Evolutionary conservation across 164 flowering plant species (phyloP).

Genomic region (Aristolochia contorta): DNA sequence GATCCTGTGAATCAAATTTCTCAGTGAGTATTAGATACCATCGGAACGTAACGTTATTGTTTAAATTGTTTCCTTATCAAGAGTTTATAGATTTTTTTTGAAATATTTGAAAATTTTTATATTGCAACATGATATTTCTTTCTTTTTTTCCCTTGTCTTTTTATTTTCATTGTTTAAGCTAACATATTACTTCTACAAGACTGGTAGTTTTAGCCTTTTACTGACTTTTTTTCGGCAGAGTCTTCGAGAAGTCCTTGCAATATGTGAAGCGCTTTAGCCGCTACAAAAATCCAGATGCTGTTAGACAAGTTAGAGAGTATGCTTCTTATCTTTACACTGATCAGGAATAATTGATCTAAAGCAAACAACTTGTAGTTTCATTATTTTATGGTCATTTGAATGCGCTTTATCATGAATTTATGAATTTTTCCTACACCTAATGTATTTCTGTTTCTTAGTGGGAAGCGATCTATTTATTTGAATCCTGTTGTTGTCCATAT

Average conservation of each 20-base stretch:
- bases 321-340: constrained; percentile 22
- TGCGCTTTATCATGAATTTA: neutral
- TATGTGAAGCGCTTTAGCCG: constrained; percentile 99
- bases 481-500: too few species aligned
- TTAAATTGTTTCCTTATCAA: neutral
- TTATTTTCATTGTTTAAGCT: neutral
- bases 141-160: neutral
- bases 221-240: constrained; percentile 31
- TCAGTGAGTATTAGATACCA: constrained; percentile 50
- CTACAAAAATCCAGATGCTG: constrained; percentile 95
- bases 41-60: neutral
- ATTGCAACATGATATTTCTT: neutral
- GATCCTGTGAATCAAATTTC: constrained; percentile 89
- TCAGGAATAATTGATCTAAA: neutral
- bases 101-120: neutral
- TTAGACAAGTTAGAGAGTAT: constrained; percentile 98
- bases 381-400: neutral
- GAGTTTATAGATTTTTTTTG: neutral
- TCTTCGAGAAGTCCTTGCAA: constrained; percentile 94
- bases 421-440: neutral
- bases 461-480: too few species aligned
- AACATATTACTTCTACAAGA: too few species aligned
- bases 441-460: too few species aligned
- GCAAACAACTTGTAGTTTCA: neutral
- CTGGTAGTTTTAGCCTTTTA: neutral